Evolutionary conservation across 2,329 filamentous ascomycete species (phyloP).

Genomic region (Cladophialophora exuberans): DNA sequence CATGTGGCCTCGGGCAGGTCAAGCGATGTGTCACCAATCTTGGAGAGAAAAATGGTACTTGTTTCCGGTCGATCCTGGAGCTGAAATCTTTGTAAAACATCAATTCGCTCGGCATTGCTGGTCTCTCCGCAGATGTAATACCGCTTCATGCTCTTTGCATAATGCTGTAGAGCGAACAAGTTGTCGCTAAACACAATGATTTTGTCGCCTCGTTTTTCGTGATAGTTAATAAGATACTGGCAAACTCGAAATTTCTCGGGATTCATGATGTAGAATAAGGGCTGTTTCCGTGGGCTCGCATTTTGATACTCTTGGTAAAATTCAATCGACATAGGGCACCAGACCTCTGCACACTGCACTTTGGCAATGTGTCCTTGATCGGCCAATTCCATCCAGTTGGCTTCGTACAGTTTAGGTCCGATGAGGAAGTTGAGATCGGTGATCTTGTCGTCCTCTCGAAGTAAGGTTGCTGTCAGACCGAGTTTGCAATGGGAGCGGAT

Average conservation of each 20-base stretch:
- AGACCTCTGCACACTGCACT: conserved; percentile 97
- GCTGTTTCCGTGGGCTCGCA: conserved; percentile 67
- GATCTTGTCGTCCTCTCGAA: conserved; percentile 98
- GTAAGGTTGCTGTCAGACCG: conserved; percentile 87
- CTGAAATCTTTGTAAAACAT: conserved; percentile 91
- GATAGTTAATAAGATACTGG: conserved; percentile 97
- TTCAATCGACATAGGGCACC: conserved; percentile 98
- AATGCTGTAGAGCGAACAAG: conserved; percentile 85
- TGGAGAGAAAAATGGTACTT: conserved; percentile 93
- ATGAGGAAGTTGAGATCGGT: conserved; percentile 96
- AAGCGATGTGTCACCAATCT: conserved; percentile 97
- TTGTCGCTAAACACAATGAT: conserved; percentile 99
- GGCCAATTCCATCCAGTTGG: conserved; percentile 98
- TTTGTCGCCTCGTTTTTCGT: conserved; percentile 92
- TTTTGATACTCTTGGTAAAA: conserved; percentile 94
- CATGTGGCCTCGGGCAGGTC: conserved; percentile 96
- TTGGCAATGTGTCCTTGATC: conserved; percentile 96
- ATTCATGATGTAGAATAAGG: conserved; percentile 92
- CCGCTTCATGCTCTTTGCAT: conserved; percentile 81
- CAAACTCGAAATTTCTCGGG: conserved; percentile 95
- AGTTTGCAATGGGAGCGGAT: conserved; percentile 96
- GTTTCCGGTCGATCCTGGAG: conserved; percentile 73
- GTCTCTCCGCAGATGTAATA: conserved; percentile 92
- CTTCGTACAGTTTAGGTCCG: conserved; percentile 95
- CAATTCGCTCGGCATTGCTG: conserved; percentile 79